These are phyloP conservation scores for Uronychia binucleata DNA, from an alignment of 73 alveolate genomes.

Conservation along the genomic window DNA sequence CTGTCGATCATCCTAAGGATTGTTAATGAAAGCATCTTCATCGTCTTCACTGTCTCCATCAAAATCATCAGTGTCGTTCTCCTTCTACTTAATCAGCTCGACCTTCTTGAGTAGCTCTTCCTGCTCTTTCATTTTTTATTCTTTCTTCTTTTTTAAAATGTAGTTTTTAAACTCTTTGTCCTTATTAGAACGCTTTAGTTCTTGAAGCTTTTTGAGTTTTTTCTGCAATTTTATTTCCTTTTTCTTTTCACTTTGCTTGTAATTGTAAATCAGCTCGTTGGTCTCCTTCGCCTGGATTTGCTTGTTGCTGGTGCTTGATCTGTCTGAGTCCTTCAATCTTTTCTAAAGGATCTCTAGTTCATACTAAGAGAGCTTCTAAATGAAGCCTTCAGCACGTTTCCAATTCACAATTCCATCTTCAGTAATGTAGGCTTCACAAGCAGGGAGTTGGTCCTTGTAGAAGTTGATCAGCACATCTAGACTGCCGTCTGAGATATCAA, in stretches of 20 bases:
- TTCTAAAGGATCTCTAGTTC: constrained; percentile 70
- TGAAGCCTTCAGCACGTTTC: constrained; percentile 83
- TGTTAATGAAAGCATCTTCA: not conserved
- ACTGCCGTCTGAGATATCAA: constrained; percentile 93
- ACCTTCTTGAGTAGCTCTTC: constrained; percentile 54
- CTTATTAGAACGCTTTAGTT: constrained; percentile 40
- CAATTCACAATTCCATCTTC: constrained; percentile 92
- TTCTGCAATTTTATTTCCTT: constrained; percentile 3
- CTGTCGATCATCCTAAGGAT: constrained; percentile 34
- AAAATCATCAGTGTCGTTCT: constrained; percentile 12
- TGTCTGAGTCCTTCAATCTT: constrained; percentile 54
- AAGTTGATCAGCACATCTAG: constrained; percentile 90
- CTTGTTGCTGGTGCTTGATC: constrained; percentile 49
- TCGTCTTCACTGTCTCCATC: constrained; percentile 16
- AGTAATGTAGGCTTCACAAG: constrained; percentile 86
- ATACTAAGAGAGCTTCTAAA: constrained; percentile 72
- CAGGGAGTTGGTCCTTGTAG: constrained; percentile 84
- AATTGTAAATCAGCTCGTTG: constrained; percentile 12
- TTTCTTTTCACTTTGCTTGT: constrained; percentile 8
- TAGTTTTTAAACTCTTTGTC: constrained; percentile 43
- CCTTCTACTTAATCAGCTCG: constrained; percentile 39
- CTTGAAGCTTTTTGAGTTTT: constrained; percentile 49
- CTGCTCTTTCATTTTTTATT: constrained; percentile 36
- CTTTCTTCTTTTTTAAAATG: constrained; percentile 45
- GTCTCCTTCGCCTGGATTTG: constrained; percentile 51